Conservation (phyloP, 2,329 filamentous ascomycete species). For the Colletotrichum simmondsii region DNA sequence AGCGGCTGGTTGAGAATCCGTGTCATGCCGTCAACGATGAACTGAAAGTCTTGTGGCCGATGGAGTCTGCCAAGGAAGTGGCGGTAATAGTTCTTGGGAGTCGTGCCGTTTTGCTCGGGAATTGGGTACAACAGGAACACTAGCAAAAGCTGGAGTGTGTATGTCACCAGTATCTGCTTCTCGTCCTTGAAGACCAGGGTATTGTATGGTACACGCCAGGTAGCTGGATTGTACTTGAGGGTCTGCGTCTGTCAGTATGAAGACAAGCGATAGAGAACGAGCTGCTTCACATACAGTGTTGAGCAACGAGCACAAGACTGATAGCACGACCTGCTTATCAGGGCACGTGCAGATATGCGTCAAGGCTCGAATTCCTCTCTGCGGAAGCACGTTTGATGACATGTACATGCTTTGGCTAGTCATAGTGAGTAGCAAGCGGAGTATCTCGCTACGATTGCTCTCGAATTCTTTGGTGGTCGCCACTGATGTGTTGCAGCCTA, state of each 20-base stretch:
- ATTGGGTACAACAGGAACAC: conserved; percentile 88
- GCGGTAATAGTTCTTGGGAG: conserved; percentile 91
- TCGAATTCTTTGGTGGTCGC: conserved; percentile 92
- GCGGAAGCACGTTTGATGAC: conserved; percentile 81
- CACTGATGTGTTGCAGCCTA: conserved; percentile 91
- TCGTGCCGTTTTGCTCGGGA: conserved; percentile 75
- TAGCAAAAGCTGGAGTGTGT: conserved; percentile 90
- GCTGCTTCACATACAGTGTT: conserved; percentile 78
- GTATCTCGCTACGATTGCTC: conserved; percentile 89
- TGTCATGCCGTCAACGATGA: conserved; percentile 94
- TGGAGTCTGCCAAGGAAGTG: conserved; percentile 92
- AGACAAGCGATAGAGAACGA: background rate
- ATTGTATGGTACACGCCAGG: conserved; percentile 94
- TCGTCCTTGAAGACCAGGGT: conserved; percentile 91
- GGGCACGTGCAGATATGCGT: conserved; percentile 89
- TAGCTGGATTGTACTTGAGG: conserved; percentile 94
- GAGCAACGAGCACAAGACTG: conserved; percentile 88
- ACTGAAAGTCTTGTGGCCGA: conserved; percentile 96
- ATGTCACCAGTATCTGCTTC: conserved; percentile 90
- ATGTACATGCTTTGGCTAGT: conserved; percentile 95
- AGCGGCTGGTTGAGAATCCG: conserved; percentile 92
- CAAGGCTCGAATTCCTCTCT: conserved; percentile 83
- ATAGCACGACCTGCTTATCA: conserved; percentile 92
- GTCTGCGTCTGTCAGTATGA: conserved; percentile 63
- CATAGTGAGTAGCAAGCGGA: conserved; percentile 86